A percentile compares a stretch with the other conserved stretches of the same genome.
Conservation (phyloP, 1,139 yeast genomes). For the Suhomyces panamericanus region DNA sequence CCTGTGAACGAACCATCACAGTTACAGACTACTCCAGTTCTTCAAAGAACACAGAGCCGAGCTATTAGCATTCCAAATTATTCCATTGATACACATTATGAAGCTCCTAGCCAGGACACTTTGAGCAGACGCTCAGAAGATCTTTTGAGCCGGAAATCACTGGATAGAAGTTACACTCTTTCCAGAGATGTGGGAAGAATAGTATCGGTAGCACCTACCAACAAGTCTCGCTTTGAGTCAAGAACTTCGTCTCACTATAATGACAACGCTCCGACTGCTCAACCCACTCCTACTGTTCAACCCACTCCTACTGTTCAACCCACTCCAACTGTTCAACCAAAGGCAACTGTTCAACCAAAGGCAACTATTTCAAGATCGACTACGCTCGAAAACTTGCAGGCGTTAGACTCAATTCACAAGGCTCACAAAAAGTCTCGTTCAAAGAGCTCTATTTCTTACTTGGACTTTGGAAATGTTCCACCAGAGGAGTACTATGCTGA, state of each 20-base stretch:
- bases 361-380: constrained; percentile 6
- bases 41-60: constrained; percentile 3
- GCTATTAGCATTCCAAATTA: constrained; percentile 11
- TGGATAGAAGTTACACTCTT: background rate
- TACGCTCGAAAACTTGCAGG: constrained; percentile 15
- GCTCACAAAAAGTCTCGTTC: constrained; percentile 2
- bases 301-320: too few relatives aligned
- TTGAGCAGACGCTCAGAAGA: constrained; percentile 3
- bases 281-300: too few relatives aligned
- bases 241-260: background rate
- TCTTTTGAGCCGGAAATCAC: background rate
- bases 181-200: background rate
- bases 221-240: background rate
- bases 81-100: constrained; percentile 10
- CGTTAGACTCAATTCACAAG: constrained; percentile 13
- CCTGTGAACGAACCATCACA: background rate
- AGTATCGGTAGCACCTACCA: background rate
- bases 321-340: too few relatives aligned
- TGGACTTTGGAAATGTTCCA: constrained; percentile 19
- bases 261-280: too few relatives aligned
- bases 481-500: constrained; percentile 28
- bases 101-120: constrained; percentile 5
- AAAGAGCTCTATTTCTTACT: constrained; percentile 4
- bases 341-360: background rate
- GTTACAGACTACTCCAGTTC: background rate